Conservation (phyloP, 2,329 filamentous ascomycete species). For the Cercospora citrullina region DNA sequence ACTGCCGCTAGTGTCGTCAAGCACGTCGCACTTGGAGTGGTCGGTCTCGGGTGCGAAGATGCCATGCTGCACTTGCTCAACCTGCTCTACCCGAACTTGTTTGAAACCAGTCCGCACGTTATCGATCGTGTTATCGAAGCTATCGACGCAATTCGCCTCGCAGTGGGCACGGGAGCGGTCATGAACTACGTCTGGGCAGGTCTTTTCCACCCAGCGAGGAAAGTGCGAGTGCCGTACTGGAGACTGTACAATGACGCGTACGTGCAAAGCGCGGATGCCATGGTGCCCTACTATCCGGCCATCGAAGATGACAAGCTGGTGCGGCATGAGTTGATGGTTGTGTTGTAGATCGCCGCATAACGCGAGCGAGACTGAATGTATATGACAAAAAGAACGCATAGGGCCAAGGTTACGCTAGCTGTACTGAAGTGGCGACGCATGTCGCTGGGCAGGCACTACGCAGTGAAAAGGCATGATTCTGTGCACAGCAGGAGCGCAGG, state of each 20-base stretch:
- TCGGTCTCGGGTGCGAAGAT: conserved; percentile 94
- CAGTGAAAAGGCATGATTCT: neutral
- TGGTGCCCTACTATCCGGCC: conserved; percentile 94
- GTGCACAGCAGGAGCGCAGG: neutral
- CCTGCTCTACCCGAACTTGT: conserved; percentile 92
- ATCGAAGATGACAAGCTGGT: conserved; percentile 77
- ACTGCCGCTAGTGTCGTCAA: conserved; percentile 97
- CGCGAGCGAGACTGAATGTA: neutral
- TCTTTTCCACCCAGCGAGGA: conserved; percentile 92
- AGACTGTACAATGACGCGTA: conserved; percentile 96
- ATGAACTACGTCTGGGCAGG: conserved; percentile 99
- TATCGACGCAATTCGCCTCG: conserved; percentile 92
- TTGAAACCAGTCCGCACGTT: conserved; percentile 96
- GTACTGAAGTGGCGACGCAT: neutral
- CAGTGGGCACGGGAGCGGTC: conserved; percentile 85
- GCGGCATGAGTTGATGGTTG: conserved; percentile 52
- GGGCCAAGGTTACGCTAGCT: neutral
- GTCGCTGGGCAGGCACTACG: neutral
- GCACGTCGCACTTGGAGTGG: conserved; percentile 95
- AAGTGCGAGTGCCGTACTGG: conserved; percentile 95
- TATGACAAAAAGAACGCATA: neutral
- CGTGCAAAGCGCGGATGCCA: conserved; percentile 86
- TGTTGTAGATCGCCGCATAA: conserved; percentile 18
- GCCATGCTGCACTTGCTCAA: conserved; percentile 98
- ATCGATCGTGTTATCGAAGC: conserved; percentile 98